Base-by-base conservation (phyloP, 1,284 basidiomycete genomes). In the Ceratobasidium papillatum region DNA sequence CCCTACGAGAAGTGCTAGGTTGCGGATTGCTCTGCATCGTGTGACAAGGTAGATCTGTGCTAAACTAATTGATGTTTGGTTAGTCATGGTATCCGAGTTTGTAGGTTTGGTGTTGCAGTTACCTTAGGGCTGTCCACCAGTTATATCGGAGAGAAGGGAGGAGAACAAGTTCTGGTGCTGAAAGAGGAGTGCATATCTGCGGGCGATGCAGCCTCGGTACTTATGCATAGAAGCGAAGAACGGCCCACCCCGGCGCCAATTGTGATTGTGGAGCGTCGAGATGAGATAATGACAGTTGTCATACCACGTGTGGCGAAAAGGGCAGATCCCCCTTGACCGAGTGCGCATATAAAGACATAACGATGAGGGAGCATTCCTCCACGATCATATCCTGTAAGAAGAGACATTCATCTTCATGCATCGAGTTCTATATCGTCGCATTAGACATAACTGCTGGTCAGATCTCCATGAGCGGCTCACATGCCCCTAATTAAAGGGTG, bases 201-300 rank as follows among this genome's bases (percentile, higher is more conserved):
- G 19, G 41, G 58, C 38, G 58, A 17, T 49, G 19, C 17, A 5
- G 47, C 19, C 69, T 61, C 12, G 45, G 54, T 61, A 34, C 69
- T 73, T 73, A 73, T 73, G 59, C 5, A 34, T 59, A 30, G 59
- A 73, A 73, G 58, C 69, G 58, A 62, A 51, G 45, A 25, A 52
- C 59, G 30, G 25, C 5, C 25, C 19, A n/a, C 32, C 3, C 59
- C 45, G 59, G 69, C 56, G 69, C 34, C 47, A 73, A 73, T 52
- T 43, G 17, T 43, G 25, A 32, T 47, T 59, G 69, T 73, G 69
- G 69, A 73, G 69, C 45, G 58, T 11, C 27, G 17, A 30, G 22
- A 34, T 58, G 66, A 69, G 34, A 58, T 56, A 47, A 58, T 69
- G 66, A 25, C 51, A 49, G 12, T 36, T 36, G 66, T 69, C 66